Evolutionary conservation across 257 asterid genomes (phyloP).

Genomic region (Ligustrum vulgare): DNA sequence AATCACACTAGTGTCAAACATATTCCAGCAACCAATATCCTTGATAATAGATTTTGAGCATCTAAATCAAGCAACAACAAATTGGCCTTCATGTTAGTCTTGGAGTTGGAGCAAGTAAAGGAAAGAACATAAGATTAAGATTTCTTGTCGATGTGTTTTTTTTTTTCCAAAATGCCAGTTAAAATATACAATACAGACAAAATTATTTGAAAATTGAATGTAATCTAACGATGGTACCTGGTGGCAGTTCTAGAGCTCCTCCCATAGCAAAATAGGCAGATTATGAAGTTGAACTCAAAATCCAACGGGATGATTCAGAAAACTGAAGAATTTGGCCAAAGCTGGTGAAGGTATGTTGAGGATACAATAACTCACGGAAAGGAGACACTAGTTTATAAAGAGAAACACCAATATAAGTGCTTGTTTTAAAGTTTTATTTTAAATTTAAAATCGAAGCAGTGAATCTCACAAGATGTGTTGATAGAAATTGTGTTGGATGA

Average conservation of each 20-base stretch:
- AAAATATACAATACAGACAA: background rate
- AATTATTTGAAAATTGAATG: background rate
- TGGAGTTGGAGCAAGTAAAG: too few relatives aligned
- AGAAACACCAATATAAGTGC: background rate
- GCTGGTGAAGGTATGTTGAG: background rate
- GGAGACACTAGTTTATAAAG: background rate
- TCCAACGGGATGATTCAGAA: background rate
- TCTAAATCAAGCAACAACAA: background rate
- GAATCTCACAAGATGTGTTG: too few relatives aligned
- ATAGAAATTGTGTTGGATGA: too few relatives aligned
- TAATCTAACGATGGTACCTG: background rate
- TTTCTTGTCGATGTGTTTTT: background rate
- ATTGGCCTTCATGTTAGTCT: background rate
- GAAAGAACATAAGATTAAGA: background rate
- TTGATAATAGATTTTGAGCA: background rate
- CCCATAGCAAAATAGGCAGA: constrained; percentile 27
- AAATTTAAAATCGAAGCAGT: too few relatives aligned
- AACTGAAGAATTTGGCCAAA: background rate
- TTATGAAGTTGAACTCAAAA: background rate
- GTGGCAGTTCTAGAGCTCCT: constrained; percentile 29
- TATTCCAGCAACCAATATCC: background rate
- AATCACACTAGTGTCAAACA: background rate
- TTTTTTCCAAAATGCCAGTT: background rate
- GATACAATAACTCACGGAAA: background rate
- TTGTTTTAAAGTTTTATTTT: too few relatives aligned